Percentiles rank a stretch among this genome's conserved stretches.
Evolutionary conservation across 1,139 yeast genomes (phyloP).

Genomic region (Scheffersomyces stambukii): DNA sequence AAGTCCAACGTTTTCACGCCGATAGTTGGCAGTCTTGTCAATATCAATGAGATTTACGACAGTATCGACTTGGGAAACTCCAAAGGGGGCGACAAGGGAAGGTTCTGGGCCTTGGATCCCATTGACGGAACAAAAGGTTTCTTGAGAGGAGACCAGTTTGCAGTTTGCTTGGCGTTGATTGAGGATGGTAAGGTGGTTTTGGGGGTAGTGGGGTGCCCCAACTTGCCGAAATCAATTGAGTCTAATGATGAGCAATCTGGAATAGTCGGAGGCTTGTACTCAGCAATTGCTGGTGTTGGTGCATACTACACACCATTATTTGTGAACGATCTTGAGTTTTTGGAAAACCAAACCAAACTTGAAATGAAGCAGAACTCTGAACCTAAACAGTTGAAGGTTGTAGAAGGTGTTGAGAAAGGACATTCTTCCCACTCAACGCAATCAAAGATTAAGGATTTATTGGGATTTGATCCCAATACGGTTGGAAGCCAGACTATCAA

Average conservation of each 20-base stretch:
- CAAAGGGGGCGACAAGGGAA: conserved; percentile 69
- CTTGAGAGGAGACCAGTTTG: conserved; percentile 92
- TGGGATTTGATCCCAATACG: conserved; percentile 42
- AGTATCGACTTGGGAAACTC: conserved; percentile 79
- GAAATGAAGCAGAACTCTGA: conserved; percentile 39
- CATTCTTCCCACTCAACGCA: conserved; percentile 95
- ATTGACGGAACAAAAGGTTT: conserved; percentile 98
- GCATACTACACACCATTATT: conserved; percentile 55
- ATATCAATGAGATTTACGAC: conserved; percentile 49
- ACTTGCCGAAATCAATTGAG: conserved; percentile 55
- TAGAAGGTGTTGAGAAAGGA: conserved; percentile 96
- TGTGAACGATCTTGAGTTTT: conserved; percentile 29
- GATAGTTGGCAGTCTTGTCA: conserved; percentile 38
- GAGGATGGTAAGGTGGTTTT: conserved; percentile 80
- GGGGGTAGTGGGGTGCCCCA: conserved; percentile 97
- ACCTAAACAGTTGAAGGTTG: conserved; percentile 57
- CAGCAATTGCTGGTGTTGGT: conserved; percentile 74
- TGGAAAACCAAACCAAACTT: conserved; percentile 34
- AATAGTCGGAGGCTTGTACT: conserved; percentile 62
- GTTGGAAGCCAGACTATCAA: conserved; percentile 56
- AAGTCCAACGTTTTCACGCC: conserved; percentile 20
- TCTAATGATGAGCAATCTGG: conserved; percentile 36
- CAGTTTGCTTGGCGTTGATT: conserved; percentile 87
- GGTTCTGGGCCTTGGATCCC: conserved; percentile 97
- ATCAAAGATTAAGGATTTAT: conserved; percentile 57